phyloP scores from a whole-genome alignment of 2,329 filamentous ascomycete genomes.

The Fusarium zealandicum region DNA sequence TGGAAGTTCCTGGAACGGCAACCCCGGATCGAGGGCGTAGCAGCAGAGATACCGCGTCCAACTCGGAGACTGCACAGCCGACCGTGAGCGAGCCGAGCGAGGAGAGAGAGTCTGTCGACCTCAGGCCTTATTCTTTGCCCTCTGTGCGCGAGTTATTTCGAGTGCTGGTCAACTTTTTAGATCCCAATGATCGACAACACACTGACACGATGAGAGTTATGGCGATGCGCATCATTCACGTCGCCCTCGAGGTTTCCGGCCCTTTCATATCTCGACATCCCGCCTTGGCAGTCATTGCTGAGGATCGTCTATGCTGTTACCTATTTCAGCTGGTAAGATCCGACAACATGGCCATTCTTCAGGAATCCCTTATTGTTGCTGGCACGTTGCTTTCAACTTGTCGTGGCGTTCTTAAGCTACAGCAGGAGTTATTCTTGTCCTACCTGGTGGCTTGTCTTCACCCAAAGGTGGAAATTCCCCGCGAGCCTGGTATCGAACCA shows the following conservation, averaged over 20 bases:
- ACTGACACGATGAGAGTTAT: constrained; percentile 97
- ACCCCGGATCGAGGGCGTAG: constrained; percentile 33
- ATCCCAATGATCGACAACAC: constrained; percentile 91
- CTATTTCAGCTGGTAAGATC: constrained; percentile 96
- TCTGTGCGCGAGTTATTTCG: constrained; percentile 95
- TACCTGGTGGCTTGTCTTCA: constrained; percentile 95
- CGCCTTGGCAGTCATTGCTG: constrained; percentile 83
- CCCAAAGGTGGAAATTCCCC: constrained; percentile 90
- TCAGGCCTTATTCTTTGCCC: constrained; percentile 90
- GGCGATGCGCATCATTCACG: constrained; percentile 95
- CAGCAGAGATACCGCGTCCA: constrained; percentile 63
- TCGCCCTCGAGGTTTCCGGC: constrained; percentile 93
- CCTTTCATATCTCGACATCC: constrained; percentile 95
- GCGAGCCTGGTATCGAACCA: constrained; percentile 88
- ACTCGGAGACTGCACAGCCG: constrained; percentile 46
- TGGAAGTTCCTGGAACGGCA: constrained; percentile 27
- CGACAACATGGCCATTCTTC: constrained; percentile 93
- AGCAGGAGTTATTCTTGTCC: constrained; percentile 94
- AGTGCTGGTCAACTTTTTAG: constrained; percentile 89
- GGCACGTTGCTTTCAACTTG: constrained; percentile 92
- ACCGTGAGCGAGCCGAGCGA: constrained; percentile 46
- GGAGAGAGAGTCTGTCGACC: constrained; percentile 60
- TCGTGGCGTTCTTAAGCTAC: constrained; percentile 86
- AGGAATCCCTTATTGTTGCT: constrained; percentile 90
- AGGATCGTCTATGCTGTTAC: constrained; percentile 91